phyloP scores from a whole-genome alignment of 768 basidiomycete genomes.

The Tricholoma sp. region DNA sequence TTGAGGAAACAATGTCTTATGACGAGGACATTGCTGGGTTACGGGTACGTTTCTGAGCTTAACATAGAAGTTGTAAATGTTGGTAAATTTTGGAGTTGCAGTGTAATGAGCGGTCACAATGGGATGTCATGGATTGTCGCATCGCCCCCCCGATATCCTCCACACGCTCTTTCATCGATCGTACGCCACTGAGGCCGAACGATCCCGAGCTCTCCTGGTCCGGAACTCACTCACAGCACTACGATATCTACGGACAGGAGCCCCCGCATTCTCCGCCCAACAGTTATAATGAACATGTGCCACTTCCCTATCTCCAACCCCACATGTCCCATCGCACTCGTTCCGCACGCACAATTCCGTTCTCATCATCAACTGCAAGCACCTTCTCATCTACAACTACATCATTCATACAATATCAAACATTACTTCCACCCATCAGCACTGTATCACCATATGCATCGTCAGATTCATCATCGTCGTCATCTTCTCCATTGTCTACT shows the following conservation, averaged over 20 bases:
- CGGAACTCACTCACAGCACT: slow-evolving; percentile 5
- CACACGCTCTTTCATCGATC: slow-evolving; percentile 9
- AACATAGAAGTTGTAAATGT: background rate
- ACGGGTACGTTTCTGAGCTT: slow-evolving; percentile 1
- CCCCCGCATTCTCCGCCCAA: slow-evolving; percentile 7
- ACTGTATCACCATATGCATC: slow-evolving; percentile 14
- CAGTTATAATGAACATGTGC: slow-evolving; percentile 2
- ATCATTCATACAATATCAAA: slow-evolving; percentile 3
- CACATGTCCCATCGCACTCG: slow-evolving; percentile 5
- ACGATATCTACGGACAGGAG: slow-evolving; percentile 10
- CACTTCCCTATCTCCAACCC: background rate
- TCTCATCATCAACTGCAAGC: slow-evolving; percentile 3
- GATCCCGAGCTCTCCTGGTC: slow-evolving; percentile 4
- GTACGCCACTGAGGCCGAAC: slow-evolving; percentile 4
- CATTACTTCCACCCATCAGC: slow-evolving; percentile 1
- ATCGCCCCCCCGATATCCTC: slow-evolving; percentile 9
- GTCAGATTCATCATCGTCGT: slow-evolving; percentile 11
- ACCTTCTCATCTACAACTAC: slow-evolving; percentile 7
- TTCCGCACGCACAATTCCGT: slow-evolving; percentile 2
- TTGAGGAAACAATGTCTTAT: slow-evolving; percentile 3
- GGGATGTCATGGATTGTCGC: slow-evolving; percentile 3
- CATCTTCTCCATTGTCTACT: slow-evolving; percentile 17
- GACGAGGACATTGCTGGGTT: slow-evolving; percentile 6
- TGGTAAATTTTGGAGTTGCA: background rate
- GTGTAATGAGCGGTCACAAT: slow-evolving; percentile 6